phyloP scores from a whole-genome alignment of 257 asterid species.

The Lavandula angustifolia region DNA sequence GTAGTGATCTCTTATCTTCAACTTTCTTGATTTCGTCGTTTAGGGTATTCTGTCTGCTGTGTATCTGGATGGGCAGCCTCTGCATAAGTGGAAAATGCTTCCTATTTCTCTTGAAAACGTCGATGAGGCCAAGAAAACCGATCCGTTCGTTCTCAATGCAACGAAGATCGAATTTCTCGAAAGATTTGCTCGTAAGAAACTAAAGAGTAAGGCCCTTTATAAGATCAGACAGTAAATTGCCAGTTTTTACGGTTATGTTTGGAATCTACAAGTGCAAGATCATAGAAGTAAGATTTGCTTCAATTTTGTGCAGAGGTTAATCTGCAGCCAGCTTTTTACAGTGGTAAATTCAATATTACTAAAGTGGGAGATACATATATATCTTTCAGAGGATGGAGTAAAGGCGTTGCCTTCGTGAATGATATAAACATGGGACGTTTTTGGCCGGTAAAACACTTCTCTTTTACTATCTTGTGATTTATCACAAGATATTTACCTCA shows the following conservation, averaged over 20 bases:
- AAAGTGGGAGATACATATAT: conserved; percentile 68
- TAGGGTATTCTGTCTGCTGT: conserved; percentile 90
- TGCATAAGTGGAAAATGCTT: conserved; percentile 74
- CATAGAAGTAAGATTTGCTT: conserved; percentile 13
- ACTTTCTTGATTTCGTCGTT: too few species aligned
- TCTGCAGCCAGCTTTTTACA: conserved; percentile 71
- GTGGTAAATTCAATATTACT: conserved; percentile 58
- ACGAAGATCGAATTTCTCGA: conserved; percentile 8
- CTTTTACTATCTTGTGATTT: not conserved
- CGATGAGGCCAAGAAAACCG: conserved; percentile 44
- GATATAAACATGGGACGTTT: conserved; percentile 74
- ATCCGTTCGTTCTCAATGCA: conserved; percentile 43
- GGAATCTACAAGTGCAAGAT: not conserved
- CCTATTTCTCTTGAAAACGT: conserved; percentile 66
- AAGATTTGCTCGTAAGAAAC: conserved; percentile 33
- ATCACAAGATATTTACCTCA: too few species aligned
- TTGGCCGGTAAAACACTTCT: conserved; percentile 71
- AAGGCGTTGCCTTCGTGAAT: conserved; percentile 81
- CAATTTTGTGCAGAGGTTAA: conserved; percentile 41
- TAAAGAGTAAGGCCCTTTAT: conserved; percentile 41
- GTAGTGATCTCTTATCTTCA: too few species aligned
- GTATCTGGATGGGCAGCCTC: conserved; percentile 58
- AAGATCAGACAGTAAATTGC: not conserved
- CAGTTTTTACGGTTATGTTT: not conserved
- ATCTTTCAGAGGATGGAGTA: conserved; percentile 86